A percentile compares a stretch with the other conserved stretches of the same genome.
phyloP scores from a whole-genome alignment of 2,329 filamentous ascomycete genomes.

The Falciphora oryzae region DNA sequence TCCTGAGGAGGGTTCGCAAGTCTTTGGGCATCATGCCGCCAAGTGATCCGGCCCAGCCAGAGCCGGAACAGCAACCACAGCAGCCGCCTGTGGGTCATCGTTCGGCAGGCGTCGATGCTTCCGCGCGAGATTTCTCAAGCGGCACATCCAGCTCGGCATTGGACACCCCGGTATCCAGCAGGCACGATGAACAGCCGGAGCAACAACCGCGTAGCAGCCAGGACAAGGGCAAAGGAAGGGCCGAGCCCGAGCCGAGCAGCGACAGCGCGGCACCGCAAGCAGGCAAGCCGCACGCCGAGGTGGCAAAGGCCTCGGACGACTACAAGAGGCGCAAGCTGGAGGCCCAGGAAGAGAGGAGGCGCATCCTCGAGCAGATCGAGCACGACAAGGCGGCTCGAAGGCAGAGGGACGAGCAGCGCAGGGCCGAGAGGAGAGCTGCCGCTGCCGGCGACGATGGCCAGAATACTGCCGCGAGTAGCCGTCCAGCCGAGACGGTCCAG shows the following conservation, averaged over 20 bases:
- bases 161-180: conserved; percentile 15
- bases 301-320: conserved; percentile 44
- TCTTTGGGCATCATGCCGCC: conserved; percentile 3
- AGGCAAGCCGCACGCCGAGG: conserved; percentile 23
- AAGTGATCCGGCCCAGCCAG: conserved; percentile 1
- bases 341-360: conserved; percentile 60
- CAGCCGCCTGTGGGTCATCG: conserved; percentile 4
- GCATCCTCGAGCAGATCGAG: conserved; percentile 70
- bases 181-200: conserved; percentile 15
- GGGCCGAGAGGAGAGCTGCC: conserved; percentile 30
- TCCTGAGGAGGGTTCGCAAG: conserved; percentile 46
- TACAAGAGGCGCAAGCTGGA: conserved; percentile 61
- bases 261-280: conserved; percentile 17
- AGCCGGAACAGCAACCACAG: not conserved
- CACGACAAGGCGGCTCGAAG: conserved; percentile 67
- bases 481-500: not conserved
- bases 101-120: conserved; percentile 4
- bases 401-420: conserved; percentile 45
- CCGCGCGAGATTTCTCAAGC: not conserved
- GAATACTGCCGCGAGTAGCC: conserved; percentile 9
- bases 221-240: conserved; percentile 33
- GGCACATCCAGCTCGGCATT: conserved; percentile 4
- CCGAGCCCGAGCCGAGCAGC: conserved; percentile 18
- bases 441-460: not conserved
- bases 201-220: conserved; percentile 23